Conservation (phyloP, 805 yeast genomes). For the Candida endomychidarum region DNA sequence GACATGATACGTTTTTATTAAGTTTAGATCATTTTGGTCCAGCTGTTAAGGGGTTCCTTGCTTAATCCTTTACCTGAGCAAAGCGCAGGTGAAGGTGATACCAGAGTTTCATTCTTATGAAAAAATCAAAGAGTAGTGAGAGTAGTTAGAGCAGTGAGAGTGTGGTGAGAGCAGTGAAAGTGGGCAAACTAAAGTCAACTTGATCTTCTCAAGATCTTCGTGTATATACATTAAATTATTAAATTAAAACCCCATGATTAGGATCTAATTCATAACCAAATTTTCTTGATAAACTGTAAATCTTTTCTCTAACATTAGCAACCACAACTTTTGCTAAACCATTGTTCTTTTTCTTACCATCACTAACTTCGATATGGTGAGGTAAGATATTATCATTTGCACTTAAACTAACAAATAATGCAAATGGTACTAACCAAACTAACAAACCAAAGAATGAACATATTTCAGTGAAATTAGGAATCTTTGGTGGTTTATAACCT, state of each 20-base stretch:
- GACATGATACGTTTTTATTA: slow-evolving; percentile 87
- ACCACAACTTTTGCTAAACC: slow-evolving; percentile 72
- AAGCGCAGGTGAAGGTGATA: no score
- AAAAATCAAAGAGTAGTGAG: no score
- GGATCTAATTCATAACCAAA: slow-evolving; percentile 68
- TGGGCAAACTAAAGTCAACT: no score
- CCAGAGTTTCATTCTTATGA: no score
- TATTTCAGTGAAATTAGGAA: slow-evolving; percentile 83
- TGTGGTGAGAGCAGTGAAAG: no score
- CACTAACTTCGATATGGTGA: slow-evolving; percentile 35
- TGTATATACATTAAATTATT: no score
- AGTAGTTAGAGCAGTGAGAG: no score
- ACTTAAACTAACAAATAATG: slow-evolving; percentile 85
- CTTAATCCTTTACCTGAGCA: no score
- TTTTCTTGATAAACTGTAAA: slow-evolving; percentile 48
- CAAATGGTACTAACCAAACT: slow-evolving; percentile 92
- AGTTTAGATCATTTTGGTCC: slow-evolving; percentile 78
- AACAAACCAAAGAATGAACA: slow-evolving; percentile 94
- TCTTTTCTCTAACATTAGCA: slow-evolving; percentile 47
- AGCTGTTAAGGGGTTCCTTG: slow-evolving; percentile 65
- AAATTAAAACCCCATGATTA: slow-evolving; percentile 50
- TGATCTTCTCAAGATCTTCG: no score
- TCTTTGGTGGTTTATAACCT: slow-evolving; percentile 58
- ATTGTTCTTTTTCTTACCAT: slow-evolving; percentile 30
- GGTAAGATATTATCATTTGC: slow-evolving; percentile 92